A percentile compares a stretch with the other conserved stretches of the same genome.
phyloP scores from a whole-genome alignment of 306 rosid species.

The Prunus salicina region DNA sequence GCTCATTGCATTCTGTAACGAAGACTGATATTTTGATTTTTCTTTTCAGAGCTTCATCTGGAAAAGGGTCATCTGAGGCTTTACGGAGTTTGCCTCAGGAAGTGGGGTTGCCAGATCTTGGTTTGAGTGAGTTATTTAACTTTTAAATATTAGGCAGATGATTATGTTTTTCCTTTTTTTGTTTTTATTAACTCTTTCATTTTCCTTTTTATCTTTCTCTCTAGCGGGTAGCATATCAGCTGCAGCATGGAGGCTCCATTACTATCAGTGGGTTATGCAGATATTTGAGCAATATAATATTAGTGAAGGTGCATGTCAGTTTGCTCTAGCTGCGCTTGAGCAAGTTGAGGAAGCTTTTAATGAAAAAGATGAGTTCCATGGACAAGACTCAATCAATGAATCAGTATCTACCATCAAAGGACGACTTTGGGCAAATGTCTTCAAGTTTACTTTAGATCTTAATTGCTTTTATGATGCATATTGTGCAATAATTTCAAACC shows the following conservation, averaged over 20 bases:
- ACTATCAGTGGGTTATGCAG: conserved; percentile 95
- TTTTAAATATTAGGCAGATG: conserved; percentile 8
- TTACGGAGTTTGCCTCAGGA: conserved; percentile 75
- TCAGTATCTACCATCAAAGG: conserved; percentile 70
- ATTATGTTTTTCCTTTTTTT: conserved; percentile 1
- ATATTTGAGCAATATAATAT: conserved; percentile 80
- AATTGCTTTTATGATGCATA: conserved; percentile 75
- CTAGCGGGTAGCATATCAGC: conserved; percentile 51
- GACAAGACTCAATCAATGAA: conserved; percentile 44
- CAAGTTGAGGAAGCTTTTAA: conserved; percentile 76
- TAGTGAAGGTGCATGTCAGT: conserved; percentile 89
- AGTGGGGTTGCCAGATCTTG: conserved; percentile 53
- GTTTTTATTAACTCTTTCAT: background rate
- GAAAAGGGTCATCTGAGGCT: conserved; percentile 71
- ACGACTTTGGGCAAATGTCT: conserved; percentile 90
- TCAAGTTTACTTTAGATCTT: conserved; percentile 85
- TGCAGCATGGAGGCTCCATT: conserved; percentile 75
- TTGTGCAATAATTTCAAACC: conserved; percentile 94
- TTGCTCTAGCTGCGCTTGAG: conserved; percentile 98
- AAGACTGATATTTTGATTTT: conserved; percentile 16
- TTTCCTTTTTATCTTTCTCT: conserved; percentile 11
- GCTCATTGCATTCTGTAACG: conserved; percentile 12
- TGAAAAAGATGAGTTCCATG: conserved; percentile 33
- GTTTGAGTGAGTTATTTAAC: conserved; percentile 51
- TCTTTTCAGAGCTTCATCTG: conserved; percentile 74